Conservation (phyloP, 768 basidiomycete species). For the Rhodotorula diobovata region DNA sequence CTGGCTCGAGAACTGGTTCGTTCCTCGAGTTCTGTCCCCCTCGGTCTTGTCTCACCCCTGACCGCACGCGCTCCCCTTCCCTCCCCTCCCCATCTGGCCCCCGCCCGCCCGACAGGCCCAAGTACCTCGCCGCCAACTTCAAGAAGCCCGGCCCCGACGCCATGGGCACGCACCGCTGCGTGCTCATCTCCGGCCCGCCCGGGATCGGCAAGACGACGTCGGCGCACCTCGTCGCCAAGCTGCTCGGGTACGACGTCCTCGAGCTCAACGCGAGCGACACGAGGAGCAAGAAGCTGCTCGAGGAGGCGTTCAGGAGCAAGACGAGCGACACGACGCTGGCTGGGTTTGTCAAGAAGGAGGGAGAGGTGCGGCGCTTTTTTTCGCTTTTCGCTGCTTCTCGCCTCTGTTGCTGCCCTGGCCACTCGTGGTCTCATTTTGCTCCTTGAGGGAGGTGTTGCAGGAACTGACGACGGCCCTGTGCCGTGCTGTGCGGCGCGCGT, state of each 20-base stretch:
- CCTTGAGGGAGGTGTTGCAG: too few species aligned
- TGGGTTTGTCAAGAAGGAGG: constrained; percentile 60
- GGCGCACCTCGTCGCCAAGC: constrained; percentile 83
- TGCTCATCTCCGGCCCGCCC: constrained; percentile 87
- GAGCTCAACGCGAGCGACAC: constrained; percentile 95
- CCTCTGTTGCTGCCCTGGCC: too few species aligned
- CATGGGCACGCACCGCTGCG: constrained; percentile 77
- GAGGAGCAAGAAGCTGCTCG: constrained; percentile 91
- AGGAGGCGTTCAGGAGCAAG: constrained; percentile 58
- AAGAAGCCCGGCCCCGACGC: constrained; percentile 91
- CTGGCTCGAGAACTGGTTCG: constrained; percentile 86
- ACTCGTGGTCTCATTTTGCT: too few species aligned
- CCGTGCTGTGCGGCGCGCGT: too few species aligned
- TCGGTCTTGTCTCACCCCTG: not conserved
- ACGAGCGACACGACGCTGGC: constrained; percentile 83
- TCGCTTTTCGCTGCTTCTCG: too few species aligned
- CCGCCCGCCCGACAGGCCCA: constrained; percentile 57
- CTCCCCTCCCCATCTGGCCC: not conserved
- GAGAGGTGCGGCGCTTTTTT: not conserved
- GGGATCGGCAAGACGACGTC: constrained; percentile 97
- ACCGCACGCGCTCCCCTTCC: not conserved
- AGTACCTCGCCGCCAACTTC: constrained; percentile 67
- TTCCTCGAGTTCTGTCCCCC: not conserved
- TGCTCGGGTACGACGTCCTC: constrained; percentile 86
- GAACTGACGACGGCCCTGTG: too few species aligned